Evolutionary conservation across 352 stramenopile species (phyloP), one percentile per base, ranked within the genome.

Genomic region (Blastocystis sp.): DNA sequence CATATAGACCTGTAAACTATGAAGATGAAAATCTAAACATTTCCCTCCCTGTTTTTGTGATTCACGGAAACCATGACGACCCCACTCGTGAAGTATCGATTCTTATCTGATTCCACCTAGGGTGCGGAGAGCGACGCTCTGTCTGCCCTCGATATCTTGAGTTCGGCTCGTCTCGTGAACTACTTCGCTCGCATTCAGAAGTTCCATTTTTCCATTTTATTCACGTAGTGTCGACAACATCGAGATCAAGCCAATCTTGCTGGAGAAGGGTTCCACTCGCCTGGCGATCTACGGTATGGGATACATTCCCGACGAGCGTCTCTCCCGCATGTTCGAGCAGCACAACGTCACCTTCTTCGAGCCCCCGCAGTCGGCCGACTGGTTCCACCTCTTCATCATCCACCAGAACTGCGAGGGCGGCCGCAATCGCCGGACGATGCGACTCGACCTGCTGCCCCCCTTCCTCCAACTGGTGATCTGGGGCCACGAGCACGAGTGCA

Each of bases 41-140:
- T 54, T 92, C 97, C 87, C 92, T 99, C 41, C 97, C 97, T 3
- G 93, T 99, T 20, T 99, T 99, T 90, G 94, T 93, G 80, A 99
- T 99, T 90, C 97, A 99, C 91, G 97, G 97, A 15, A 99, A 99
- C 93, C 97, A 99, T 92, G 97, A 99, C 91, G 96, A 99, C 92
- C 97, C 97, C 9, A 96, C 95, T 13, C 92, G 96, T 54, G 96
- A 98, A 75, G 95, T 79, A 41, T 47, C 18, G 64, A n/a, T 8
- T n/a, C 29, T 59, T 66, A 64, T 4, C 15, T 59, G n/a, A 77
- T 64, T n/a, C 47, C 92, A 91, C 66, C n/a, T 53, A 73, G 93
- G 91, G 75, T 79, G 90, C 66, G 68, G 87, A 56, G 61, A 29
- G 62, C 79, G 63, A 90, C 77, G 94, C 97, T 34, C 93, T 99